Conservation (phyloP, 331 rosid species). For the Malus hybrid region DNA sequence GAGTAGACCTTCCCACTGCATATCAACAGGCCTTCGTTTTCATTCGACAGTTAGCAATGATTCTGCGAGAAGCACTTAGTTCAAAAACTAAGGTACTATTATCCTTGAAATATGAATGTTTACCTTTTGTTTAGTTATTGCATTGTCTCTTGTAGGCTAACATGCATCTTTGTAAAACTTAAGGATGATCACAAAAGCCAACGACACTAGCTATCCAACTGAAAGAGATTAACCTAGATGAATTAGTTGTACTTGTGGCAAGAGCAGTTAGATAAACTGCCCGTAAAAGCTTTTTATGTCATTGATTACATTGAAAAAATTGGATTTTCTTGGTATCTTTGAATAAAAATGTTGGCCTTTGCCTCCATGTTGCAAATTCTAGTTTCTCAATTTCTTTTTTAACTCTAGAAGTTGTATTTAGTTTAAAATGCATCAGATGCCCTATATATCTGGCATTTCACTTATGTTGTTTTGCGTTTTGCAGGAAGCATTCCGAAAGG, state of each 20-base stretch:
- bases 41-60: conserved; percentile 87
- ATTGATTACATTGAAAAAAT: not conserved
- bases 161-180: not conserved
- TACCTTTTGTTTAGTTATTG: not conserved
- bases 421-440: not conserved
- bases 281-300: not conserved
- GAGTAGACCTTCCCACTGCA: conserved; percentile 72
- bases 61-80: conserved; percentile 77
- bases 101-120: not conserved
- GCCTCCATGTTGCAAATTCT: conserved; percentile 3
- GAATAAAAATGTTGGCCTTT: not conserved
- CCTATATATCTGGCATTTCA: conserved; percentile 1
- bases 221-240: too few species aligned
- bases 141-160: not conserved
- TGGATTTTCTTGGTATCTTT: not conserved
- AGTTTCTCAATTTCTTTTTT: not conserved
- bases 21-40: conserved; percentile 87
- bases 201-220: too few species aligned
- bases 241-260: too few species aligned
- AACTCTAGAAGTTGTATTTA: not conserved
- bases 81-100: conserved; percentile 74
- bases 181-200: not conserved
- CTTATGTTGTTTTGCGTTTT: conserved; percentile 23
- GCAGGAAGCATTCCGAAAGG: conserved; percentile 90
- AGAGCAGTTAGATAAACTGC: not conserved